These are phyloP conservation scores for Plectosphaerella plurivora DNA, from an alignment of 2,329 filamentous ascomycete genomes.

Conservation along the genomic window DNA sequence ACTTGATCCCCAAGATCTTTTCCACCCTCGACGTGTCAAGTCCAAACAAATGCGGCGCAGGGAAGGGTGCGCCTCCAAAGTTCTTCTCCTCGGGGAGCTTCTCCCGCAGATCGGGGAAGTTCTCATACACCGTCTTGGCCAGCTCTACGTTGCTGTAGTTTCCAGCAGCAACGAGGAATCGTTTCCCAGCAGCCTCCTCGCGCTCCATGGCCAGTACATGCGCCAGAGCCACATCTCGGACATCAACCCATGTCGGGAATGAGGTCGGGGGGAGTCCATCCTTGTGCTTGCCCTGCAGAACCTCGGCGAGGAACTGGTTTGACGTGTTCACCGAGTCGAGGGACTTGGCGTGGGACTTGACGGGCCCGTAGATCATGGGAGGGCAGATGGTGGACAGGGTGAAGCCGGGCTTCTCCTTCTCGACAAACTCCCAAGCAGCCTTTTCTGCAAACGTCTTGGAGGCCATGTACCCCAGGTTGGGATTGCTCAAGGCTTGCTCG, in stretches of 20 bases:
- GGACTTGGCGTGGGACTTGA: slow-evolving; percentile 2
- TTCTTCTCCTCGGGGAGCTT: slow-evolving; percentile 16
- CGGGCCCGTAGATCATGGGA: slow-evolving; percentile 9
- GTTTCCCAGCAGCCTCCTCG: slow-evolving; percentile 16
- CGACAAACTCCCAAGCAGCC: slow-evolving; percentile 22
- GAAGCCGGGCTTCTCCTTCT: slow-evolving; percentile 17
- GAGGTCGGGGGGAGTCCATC: slow-evolving; percentile 11
- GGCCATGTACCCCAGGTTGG: slow-evolving; percentile 16
- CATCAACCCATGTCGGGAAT: slow-evolving; percentile 17
- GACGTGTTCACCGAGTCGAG: slow-evolving; percentile 17
- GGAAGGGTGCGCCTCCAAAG: slow-evolving; percentile 5
- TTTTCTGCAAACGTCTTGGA: slow-evolving; percentile 19
- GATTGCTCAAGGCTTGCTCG: background rate
- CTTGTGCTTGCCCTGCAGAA: slow-evolving; percentile 22
- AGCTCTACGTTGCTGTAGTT: slow-evolving; percentile 16
- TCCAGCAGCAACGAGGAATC: slow-evolving; percentile 19
- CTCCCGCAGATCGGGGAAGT: slow-evolving; percentile 14
- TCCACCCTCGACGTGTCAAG: slow-evolving; percentile 37
- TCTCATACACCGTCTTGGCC: slow-evolving; percentile 14
- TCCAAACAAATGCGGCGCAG: slow-evolving; percentile 1
- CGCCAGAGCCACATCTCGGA: slow-evolving; percentile 21
- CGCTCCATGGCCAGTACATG: slow-evolving; percentile 19
- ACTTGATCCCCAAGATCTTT: slow-evolving; percentile 41
- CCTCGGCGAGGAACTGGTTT: slow-evolving; percentile 18
- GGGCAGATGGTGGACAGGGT: slow-evolving; percentile 18